Evolutionary conservation across 73 alveolate genomes (phyloP).

Genomic region (Tetrahymena thermophila): DNA sequence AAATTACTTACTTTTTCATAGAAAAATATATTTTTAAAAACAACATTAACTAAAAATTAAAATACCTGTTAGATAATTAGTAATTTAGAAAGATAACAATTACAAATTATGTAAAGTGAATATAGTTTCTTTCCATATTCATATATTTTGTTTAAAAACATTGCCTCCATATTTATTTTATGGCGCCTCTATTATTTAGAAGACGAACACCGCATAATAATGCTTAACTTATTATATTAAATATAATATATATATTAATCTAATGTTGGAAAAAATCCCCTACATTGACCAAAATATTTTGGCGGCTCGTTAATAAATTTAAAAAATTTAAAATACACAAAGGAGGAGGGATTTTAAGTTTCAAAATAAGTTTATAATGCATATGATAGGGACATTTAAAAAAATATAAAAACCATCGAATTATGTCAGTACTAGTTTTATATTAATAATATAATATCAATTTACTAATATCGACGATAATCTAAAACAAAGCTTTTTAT

Average conservation of each 20-base stretch:
- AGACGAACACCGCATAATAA: neutral
- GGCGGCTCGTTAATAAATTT: neutral
- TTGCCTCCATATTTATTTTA: neutral
- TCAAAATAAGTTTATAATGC: too few species aligned
- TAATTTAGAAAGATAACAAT: neutral
- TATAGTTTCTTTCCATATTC: too few species aligned
- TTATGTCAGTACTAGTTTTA: neutral
- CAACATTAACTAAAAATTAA: neutral
- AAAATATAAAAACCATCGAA: neutral
- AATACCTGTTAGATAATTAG: too few species aligned
- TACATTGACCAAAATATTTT: neutral
- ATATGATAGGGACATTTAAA: too few species aligned
- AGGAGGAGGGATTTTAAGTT: neutral
- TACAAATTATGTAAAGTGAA: neutral
- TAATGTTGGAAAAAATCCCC: neutral
- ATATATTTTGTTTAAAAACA: too few species aligned
- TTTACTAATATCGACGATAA: too few species aligned
- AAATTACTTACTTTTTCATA: neutral
- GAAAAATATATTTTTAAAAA: neutral
- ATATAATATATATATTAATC: neutral
- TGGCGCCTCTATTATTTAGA: neutral
- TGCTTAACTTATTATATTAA: neutral
- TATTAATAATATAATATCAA: too few species aligned
- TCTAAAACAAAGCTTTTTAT: too few species aligned
- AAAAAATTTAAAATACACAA: too few species aligned